Base-by-base conservation (phyloP, 2,329 filamentous ascomycete species). In the Parastagonospora avenae region DNA sequence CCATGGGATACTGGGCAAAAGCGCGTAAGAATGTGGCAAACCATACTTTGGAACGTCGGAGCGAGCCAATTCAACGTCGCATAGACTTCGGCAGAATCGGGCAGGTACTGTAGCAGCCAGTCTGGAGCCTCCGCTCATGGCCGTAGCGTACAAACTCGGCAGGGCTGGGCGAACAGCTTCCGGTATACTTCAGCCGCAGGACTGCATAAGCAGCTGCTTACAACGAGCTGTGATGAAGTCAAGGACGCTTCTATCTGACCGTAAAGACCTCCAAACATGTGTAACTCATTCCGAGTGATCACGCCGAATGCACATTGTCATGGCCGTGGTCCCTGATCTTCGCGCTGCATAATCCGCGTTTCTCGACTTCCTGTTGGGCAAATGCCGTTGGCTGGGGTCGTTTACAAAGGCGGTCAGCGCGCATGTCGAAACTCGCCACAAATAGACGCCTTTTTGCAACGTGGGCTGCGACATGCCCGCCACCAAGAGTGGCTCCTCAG, bases 51-150 rank as follows among this genome's bases (percentile, higher is more conserved):
- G 37, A 29, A 47, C 37, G 4, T 27, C 37, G 45, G 45, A 43
- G 43, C 32, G 33, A 49, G 46, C 52, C 49, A 56, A 45, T 16
- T 39, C 28, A 42, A 54, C 46, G 42, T 54, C 41, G 50, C 50
- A 41, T 54, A 48, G 54, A 59, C 52, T 48, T 63, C 49, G 57
- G 63, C 48, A 44, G 48, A 55, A 58, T 55, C 59, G 54, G 57
- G 55, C 52, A 59, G 54, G 61, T 59, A 63, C 54, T 59, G 50
- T 54, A 35, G 43, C 37, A 46, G 37, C 14, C 37, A 54, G 52
- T 58, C 59, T 64, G 55, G 62, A 63, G 57, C 57, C 52, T 66
- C 63, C 61, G 62, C 51, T 55, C 44, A 54, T 53, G 52, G 59
- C 62, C 60, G 64, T 64, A 67, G 66, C 61, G 64, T 46, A 33